phyloP scores from a whole-genome alignment of 805 yeast species.

The Candida michaelii region DNA sequence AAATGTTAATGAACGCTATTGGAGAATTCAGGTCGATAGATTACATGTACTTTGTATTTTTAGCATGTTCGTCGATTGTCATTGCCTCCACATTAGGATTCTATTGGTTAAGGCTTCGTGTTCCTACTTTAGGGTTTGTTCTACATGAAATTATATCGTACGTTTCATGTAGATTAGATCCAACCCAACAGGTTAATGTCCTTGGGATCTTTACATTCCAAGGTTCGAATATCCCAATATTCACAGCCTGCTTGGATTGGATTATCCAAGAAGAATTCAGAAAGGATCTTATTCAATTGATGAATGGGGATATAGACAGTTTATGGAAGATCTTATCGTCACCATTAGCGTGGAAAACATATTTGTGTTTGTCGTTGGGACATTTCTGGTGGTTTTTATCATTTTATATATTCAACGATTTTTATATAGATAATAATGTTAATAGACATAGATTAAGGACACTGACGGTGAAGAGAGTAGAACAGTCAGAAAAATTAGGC shows the following conservation, averaged over 20 bases:
- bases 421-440: conserved; percentile 18
- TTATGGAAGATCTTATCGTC: conserved; percentile 11
- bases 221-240: conserved; percentile 10
- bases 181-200: conserved; percentile 15
- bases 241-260: conserved; percentile 9
- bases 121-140: conserved; percentile 23
- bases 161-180: conserved; percentile 29
- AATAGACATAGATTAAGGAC: conserved; percentile 16
- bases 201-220: conserved; percentile 11
- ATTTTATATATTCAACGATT: conserved; percentile 12
- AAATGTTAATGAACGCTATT: conserved; percentile 14
- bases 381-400: conserved; percentile 37
- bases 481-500: conserved; percentile 9
- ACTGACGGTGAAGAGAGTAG: conserved; percentile 13
- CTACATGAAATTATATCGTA: conserved; percentile 28
- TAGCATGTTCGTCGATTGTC: conserved; percentile 26
- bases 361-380: conserved; percentile 21
- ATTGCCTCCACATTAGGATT: conserved; percentile 17
- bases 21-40: conserved; percentile 26
- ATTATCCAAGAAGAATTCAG: conserved; percentile 3
- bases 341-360: conserved; percentile 15
- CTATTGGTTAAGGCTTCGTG: conserved; percentile 16
- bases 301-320: conserved; percentile 12
- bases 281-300: not conserved
- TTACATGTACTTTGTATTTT: conserved; percentile 28